Conservation (phyloP, 2,329 filamentous ascomycete species). For the Trichophyton schoenleinii region DNA sequence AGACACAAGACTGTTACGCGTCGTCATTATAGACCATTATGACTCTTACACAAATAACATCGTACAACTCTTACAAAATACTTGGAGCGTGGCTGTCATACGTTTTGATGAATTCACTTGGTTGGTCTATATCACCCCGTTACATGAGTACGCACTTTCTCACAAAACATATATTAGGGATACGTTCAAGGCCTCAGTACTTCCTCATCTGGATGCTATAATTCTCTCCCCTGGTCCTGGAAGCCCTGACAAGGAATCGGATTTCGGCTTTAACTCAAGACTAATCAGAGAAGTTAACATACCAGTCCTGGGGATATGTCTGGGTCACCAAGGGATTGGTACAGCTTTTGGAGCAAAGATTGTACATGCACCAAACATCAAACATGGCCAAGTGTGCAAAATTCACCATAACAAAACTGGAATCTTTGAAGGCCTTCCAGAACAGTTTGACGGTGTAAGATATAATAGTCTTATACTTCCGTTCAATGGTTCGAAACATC, state of each 20-base stretch:
- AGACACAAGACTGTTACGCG: not conserved
- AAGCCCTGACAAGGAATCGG: constrained; percentile 55
- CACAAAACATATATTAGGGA: constrained; percentile 7
- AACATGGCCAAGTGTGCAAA: constrained; percentile 67
- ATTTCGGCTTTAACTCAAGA: constrained; percentile 68
- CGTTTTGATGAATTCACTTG: constrained; percentile 13
- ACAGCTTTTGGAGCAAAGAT: constrained; percentile 55
- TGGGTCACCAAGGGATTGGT: constrained; percentile 76
- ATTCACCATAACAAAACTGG: constrained; percentile 50
- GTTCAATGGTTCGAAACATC: constrained; percentile 5
- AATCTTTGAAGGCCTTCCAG: constrained; percentile 50
- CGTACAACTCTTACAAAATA: constrained; percentile 10
- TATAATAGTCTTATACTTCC: constrained; percentile 13
- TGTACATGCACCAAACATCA: constrained; percentile 53
- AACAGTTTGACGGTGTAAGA: constrained; percentile 11
- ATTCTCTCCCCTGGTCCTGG: constrained; percentile 88
- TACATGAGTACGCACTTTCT: not conserved
- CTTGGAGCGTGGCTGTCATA: constrained; percentile 11
- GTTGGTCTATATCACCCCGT: constrained; percentile 2
- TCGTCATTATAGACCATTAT: constrained; percentile 13
- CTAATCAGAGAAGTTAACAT: constrained; percentile 59
- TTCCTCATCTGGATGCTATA: constrained; percentile 61
- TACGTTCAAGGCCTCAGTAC: constrained; percentile 36
- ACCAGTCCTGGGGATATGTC: constrained; percentile 76
- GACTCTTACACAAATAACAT: constrained; percentile 14